These are phyloP conservation scores for Lasiodiplodia sp. DNA, from an alignment of 2,329 filamentous ascomycete genomes.

Conservation along the genomic window DNA sequence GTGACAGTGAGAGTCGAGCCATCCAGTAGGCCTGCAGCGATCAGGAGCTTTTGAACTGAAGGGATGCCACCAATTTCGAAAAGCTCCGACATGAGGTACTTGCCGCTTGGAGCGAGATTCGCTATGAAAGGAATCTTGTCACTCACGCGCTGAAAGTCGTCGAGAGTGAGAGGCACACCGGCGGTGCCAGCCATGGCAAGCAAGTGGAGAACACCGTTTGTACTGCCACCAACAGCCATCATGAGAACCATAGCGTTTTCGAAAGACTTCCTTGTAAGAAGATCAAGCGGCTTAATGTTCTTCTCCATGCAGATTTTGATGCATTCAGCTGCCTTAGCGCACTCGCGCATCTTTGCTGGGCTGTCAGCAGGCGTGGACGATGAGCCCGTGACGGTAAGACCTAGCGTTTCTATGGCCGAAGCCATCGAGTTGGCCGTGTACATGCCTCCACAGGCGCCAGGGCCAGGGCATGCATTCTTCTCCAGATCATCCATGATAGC, in stretches of 20 bases:
- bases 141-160: constrained; percentile 82
- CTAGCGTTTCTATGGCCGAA: constrained; percentile 88
- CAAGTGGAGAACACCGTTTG: constrained; percentile 87
- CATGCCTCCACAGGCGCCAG: constrained; percentile 89
- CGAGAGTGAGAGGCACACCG: constrained; percentile 76
- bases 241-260: constrained; percentile 90
- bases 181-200: constrained; percentile 90
- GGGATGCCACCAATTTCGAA: constrained; percentile 87
- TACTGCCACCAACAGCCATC: constrained; percentile 90
- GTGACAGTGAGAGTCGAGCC: constrained; percentile 83
- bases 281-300: constrained; percentile 80
- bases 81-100: constrained; percentile 87
- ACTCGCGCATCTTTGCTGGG: constrained; percentile 86
- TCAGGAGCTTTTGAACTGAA: constrained; percentile 83
- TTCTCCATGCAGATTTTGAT: constrained; percentile 82
- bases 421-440: constrained; percentile 96
- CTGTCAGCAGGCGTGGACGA: constrained; percentile 82
- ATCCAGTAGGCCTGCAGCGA: constrained; percentile 77
- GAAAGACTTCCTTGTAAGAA: constrained; percentile 80
- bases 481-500: constrained; percentile 88
- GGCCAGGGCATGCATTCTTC: constrained; percentile 76
- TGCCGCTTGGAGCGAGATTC: constrained; percentile 82
- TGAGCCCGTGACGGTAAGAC: constrained; percentile 80
- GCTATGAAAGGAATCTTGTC: constrained; percentile 87
- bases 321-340: constrained; percentile 78